These are phyloP conservation scores for Silybum marianum DNA, from an alignment of 129 eudicot species.

Conservation along the genomic window DNA sequence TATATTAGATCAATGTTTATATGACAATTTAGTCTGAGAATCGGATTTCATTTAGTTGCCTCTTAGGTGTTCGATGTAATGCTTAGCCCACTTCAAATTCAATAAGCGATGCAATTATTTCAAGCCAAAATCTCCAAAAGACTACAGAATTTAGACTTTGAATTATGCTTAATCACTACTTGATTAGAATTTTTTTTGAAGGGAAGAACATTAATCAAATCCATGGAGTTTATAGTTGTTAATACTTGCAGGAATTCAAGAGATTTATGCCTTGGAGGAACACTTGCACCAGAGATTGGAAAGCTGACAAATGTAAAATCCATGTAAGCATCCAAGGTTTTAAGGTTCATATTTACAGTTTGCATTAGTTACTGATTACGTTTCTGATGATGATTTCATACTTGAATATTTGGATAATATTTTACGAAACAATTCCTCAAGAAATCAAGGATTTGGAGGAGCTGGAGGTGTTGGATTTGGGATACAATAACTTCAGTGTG, in stretches of 20 bases:
- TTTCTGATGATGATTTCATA: slow-evolving; percentile 13
- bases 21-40: neutral
- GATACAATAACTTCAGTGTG: slow-evolving; percentile 63
- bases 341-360: neutral
- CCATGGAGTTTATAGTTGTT: neutral
- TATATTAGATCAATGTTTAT: neutral
- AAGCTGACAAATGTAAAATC: slow-evolving; percentile 55
- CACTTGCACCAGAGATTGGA: slow-evolving; percentile 63
- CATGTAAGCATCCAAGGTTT: slow-evolving; percentile 44
- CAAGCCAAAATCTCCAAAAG: neutral
- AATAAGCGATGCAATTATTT: neutral
- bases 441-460: slow-evolving; percentile 57
- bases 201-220: neutral
- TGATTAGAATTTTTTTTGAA: neutral
- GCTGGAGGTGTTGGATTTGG: slow-evolving; percentile 71
- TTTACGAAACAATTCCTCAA: slow-evolving; percentile 62
- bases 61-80: neutral
- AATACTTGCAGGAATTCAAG: slow-evolving; percentile 45
- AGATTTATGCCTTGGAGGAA: slow-evolving; percentile 73
- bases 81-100: neutral
- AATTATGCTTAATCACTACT: neutral
- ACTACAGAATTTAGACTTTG: neutral
- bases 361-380: slow-evolving; percentile 1
- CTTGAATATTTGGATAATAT: slow-evolving; percentile 30
- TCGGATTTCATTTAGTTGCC: neutral